Percentiles rank a stretch among this genome's conserved stretches.
These are phyloP conservation scores for Bathelium albidoporum DNA, from an alignment of 495 filamentous ascomycete genomes.

Conservation along the genomic window DNA sequence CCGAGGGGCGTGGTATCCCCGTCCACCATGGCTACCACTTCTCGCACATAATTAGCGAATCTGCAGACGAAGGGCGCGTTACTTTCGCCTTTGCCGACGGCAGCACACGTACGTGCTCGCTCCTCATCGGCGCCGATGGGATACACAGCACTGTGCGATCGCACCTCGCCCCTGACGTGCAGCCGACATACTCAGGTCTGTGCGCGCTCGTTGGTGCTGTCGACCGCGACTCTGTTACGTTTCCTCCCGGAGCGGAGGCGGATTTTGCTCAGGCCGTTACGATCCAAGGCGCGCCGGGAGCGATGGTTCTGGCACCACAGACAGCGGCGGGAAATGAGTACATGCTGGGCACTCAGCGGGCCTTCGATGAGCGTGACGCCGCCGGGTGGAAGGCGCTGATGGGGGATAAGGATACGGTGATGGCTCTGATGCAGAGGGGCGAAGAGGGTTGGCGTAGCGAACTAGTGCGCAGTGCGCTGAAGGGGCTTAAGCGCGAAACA, in stretches of 20 bases:
- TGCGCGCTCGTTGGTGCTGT: constrained; percentile 11
- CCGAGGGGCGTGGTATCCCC: constrained; percentile 29
- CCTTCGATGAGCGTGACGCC: constrained; percentile 25
- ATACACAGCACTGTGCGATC: constrained; percentile 17
- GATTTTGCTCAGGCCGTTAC: constrained; percentile 35
- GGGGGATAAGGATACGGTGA: constrained; percentile 29
- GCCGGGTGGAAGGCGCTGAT: constrained; percentile 31
- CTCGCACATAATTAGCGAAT: constrained; percentile 29
- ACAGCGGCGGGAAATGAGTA: constrained; percentile 36
- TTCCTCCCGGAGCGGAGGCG: constrained; percentile 7
- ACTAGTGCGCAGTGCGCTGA: constrained; percentile 30
- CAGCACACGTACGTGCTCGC: not conserved
- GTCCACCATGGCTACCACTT: constrained; percentile 38
- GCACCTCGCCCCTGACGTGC: constrained; percentile 10
- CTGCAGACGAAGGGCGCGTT: constrained; percentile 25
- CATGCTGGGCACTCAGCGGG: constrained; percentile 35
- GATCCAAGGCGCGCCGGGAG: constrained; percentile 34
- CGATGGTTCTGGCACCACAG: constrained; percentile 41
- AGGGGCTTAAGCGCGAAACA: constrained; percentile 10
- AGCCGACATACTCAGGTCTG: constrained; percentile 8
- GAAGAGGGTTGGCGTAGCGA: constrained; percentile 29
- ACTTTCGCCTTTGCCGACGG: constrained; percentile 24
- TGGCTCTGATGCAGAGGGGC: constrained; percentile 27
- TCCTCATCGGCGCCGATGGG: constrained; percentile 17
- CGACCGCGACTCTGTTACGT: constrained; percentile 3